These are phyloP conservation scores for Aspergillus aculeatinus DNA, from an alignment of 2,329 filamentous ascomycete species.

Conservation along the genomic window DNA sequence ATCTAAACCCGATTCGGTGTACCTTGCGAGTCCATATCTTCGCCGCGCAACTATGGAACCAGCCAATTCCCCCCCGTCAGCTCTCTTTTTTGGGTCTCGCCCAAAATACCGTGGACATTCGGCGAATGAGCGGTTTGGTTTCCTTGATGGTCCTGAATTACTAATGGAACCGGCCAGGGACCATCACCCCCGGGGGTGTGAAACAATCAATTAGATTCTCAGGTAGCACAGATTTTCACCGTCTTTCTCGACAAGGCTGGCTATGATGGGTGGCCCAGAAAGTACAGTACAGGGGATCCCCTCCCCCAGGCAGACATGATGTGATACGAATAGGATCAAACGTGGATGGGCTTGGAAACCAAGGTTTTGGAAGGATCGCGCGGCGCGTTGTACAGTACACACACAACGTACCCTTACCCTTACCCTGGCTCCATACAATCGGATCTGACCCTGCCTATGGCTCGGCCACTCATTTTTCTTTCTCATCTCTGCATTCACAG, in stretches of 20 bases:
- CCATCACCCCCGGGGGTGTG: not conserved
- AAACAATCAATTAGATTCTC: constrained; percentile 1
- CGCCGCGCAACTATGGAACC: not conserved
- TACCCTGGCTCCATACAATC: not conserved
- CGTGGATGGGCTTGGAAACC: not conserved
- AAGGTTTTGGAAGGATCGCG: not conserved
- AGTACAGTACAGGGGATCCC: too few relatives aligned
- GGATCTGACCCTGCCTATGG: not conserved
- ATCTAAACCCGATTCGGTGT: constrained; percentile 29
- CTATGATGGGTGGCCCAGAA: not conserved
- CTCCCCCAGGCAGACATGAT: not conserved
- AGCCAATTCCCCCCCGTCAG: not conserved
- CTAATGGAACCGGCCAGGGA: not conserved
- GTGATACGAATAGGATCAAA: not conserved
- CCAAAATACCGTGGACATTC: not conserved
- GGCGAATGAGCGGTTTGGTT: constrained; percentile 6
- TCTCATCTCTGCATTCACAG: not conserved
- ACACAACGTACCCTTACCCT: not conserved
- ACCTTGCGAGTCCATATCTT: constrained; percentile 25
- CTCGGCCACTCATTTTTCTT: not conserved
- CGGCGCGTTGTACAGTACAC: not conserved
- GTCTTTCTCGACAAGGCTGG: not conserved
- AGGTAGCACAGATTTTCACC: not conserved
- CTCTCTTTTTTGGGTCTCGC: constrained; percentile 2
- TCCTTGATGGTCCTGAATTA: not conserved